Conservation (phyloP, 73 alveolate genomes). For the Paramecium sonneborni region DNA sequence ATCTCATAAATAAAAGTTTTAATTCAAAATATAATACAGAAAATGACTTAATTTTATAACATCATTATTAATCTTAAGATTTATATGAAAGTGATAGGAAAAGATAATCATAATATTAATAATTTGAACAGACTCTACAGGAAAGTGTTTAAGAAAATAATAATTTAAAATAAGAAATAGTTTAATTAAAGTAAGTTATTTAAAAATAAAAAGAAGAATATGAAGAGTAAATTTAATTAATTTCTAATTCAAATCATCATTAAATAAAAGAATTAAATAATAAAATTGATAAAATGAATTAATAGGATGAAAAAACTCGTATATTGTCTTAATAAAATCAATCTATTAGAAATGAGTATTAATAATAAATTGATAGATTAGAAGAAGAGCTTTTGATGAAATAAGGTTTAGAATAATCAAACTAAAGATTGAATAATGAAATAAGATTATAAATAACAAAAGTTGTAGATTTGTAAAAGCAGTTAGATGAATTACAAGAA, state of each 20-base stretch:
- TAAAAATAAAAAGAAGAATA: not conserved
- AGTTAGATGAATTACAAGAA: not conserved
- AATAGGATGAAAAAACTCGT: not conserved
- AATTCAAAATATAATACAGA: not conserved
- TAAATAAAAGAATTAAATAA: not conserved
- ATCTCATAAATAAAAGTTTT: not conserved
- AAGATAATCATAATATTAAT: not conserved
- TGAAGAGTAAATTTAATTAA: not conserved
- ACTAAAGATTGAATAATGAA: constrained; percentile 6
- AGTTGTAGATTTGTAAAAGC: not conserved
- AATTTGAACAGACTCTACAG: not conserved
- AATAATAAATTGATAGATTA: not conserved
- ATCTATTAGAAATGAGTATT: not conserved
- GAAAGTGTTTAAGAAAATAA: not conserved
- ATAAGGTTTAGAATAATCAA: not conserved
- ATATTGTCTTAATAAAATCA: not conserved
- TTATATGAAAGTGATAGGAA: not conserved
- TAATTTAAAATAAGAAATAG: not conserved
- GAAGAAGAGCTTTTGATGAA: not conserved
- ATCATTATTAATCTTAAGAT: not conserved
- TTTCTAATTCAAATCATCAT: not conserved
- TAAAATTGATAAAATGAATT: not conserved
- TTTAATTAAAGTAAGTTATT: not conserved
- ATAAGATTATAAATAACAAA: not conserved
- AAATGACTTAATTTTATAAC: not conserved